Conservation (phyloP, 1,139 yeast species). For the Yarrowia galli region DNA sequence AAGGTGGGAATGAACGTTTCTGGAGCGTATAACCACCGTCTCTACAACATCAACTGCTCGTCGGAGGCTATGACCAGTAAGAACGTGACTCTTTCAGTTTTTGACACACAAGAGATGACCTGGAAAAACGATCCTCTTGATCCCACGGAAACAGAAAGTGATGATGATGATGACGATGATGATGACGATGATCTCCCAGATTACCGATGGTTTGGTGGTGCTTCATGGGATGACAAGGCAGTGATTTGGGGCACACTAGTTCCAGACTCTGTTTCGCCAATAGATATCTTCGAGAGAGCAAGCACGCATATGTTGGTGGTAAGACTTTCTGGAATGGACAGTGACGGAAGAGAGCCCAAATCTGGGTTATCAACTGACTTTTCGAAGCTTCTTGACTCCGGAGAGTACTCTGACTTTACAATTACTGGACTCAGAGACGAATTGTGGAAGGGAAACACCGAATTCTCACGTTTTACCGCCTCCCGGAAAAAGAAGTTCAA, state of each 20-base stretch:
- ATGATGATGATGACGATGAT: conserved; percentile 7
- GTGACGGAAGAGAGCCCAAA: background rate
- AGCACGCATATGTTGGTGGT: conserved; percentile 24
- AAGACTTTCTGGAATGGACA: background rate
- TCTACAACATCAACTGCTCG: conserved; percentile 22
- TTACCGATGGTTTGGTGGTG: conserved; percentile 23
- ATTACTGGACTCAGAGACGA: conserved; percentile 20
- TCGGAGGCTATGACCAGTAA: conserved; percentile 24
- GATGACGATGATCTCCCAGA: conserved; percentile 11
- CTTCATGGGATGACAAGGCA: conserved; percentile 5
- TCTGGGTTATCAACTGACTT: background rate
- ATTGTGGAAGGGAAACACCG: background rate
- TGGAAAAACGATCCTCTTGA: conserved; percentile 24
- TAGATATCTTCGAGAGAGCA: conserved; percentile 2
- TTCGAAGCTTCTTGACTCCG: background rate
- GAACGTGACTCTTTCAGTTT: conserved; percentile 13
- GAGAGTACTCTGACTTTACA: conserved; percentile 6
- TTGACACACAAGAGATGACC: conserved; percentile 13
- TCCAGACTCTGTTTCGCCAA: background rate
- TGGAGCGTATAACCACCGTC: background rate
- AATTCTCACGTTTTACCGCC: background rate
- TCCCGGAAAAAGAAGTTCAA: conserved; percentile 8
- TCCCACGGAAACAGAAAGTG: background rate
- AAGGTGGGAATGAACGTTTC: conserved; percentile 20
- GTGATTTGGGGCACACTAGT: conserved; percentile 21